Conservation (phyloP, 345 rosid species). For the Microthlaspi erraticum region DNA sequence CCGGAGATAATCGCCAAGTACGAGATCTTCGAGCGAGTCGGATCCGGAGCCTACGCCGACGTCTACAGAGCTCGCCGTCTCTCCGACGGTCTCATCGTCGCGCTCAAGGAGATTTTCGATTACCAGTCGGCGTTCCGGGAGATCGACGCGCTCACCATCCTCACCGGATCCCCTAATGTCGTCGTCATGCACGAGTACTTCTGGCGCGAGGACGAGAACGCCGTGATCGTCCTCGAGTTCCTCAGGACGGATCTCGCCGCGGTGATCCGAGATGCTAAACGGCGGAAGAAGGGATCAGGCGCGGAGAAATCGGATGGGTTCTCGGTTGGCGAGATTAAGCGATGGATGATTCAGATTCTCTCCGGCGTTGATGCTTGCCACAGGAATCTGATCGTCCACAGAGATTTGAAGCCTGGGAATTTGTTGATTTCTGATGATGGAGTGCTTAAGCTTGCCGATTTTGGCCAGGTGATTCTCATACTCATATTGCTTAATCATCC, state of each 20-base stretch:
- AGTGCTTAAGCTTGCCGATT: slow-evolving; percentile 91
- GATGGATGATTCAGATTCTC: slow-evolving; percentile 96
- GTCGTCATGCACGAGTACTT: slow-evolving; percentile 84
- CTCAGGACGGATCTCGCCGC: slow-evolving; percentile 71
- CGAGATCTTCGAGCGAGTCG: slow-evolving; percentile 82
- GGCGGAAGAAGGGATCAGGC: slow-evolving; percentile 44
- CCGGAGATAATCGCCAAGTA: slow-evolving; percentile 83
- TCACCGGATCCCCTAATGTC: slow-evolving; percentile 74
- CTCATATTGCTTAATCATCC: not conserved
- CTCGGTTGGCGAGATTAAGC: slow-evolving; percentile 65
- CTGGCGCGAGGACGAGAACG: slow-evolving; percentile 96
- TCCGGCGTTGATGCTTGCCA: slow-evolving; percentile 80
- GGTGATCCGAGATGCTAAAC: slow-evolving; percentile 66
- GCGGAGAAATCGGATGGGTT: slow-evolving; percentile 45
- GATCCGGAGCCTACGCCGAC: slow-evolving; percentile 93
- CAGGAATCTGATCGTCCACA: slow-evolving; percentile 77
- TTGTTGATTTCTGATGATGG: slow-evolving; percentile 80
- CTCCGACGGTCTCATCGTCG: slow-evolving; percentile 71
- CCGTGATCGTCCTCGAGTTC: slow-evolving; percentile 90
- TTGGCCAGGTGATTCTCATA: slow-evolving; percentile 75
- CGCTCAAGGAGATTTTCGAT: slow-evolving; percentile 96
- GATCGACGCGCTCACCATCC: slow-evolving; percentile 81
- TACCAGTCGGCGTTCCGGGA: slow-evolving; percentile 93
- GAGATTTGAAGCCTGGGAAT: slow-evolving; percentile 95
- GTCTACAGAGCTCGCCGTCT: slow-evolving; percentile 83